Conservation (phyloP, 495 filamentous ascomycete species). For the Penicillium coffeae region DNA sequence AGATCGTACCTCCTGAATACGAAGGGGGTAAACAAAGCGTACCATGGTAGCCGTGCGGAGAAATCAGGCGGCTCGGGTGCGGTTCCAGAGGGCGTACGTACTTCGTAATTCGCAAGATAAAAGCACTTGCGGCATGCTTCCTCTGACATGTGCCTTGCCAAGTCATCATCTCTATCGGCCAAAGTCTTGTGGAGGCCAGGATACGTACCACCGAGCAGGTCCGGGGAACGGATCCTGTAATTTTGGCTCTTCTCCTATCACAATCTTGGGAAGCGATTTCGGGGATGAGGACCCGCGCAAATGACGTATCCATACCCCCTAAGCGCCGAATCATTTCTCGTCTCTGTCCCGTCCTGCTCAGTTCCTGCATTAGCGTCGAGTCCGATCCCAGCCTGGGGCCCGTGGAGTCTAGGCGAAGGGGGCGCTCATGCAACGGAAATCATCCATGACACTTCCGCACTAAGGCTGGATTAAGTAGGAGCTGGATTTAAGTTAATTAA, state of each 20-base stretch:
- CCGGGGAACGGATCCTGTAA: not conserved
- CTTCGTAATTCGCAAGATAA: not conserved
- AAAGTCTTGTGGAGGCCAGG: too few species aligned
- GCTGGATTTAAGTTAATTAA: not conserved
- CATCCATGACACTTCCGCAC: slow-evolving; percentile 7
- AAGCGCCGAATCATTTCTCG: not conserved
- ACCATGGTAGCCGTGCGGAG: slow-evolving; percentile 6
- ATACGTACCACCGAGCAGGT: not conserved
- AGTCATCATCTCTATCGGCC: too few species aligned
- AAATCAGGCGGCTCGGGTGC: slow-evolving; percentile 2
- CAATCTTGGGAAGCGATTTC: not conserved
- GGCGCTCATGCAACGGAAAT: slow-evolving; percentile 18
- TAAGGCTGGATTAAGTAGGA: not conserved
- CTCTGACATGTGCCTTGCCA: not conserved
- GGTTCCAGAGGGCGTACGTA: not conserved
- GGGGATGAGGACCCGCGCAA: not conserved
- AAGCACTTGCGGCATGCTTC: not conserved
- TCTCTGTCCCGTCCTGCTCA: slow-evolving; percentile 15
- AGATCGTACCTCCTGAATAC: not conserved
- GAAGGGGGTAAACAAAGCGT: slow-evolving; percentile 5
- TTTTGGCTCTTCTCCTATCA: not conserved
- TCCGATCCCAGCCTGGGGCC: slow-evolving; percentile 15
- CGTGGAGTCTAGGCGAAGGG: slow-evolving; percentile 4
- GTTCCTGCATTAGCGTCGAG: slow-evolving; percentile 46
- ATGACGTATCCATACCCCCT: not conserved